Evolutionary conservation across 305 asterid species (phyloP).

Genomic region (Plantago lanceolata): DNA sequence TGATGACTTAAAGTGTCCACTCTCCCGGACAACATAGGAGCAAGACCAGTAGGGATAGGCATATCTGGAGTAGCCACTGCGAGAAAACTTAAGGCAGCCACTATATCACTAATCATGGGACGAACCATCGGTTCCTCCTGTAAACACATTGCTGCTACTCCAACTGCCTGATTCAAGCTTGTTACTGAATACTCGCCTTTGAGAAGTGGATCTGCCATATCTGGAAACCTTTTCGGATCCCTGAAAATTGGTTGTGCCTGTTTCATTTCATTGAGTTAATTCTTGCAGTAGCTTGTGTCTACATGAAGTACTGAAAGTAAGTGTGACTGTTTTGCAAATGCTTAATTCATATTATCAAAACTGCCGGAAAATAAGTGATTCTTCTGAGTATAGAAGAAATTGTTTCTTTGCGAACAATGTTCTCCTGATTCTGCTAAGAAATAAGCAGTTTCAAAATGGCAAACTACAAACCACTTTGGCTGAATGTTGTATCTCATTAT

Average conservation of each 20-base stretch:
- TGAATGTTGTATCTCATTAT: neutral
- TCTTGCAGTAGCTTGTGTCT: neutral
- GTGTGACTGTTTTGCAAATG: too few species aligned
- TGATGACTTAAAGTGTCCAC: slow-evolving; percentile 17
- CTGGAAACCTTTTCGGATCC: slow-evolving; percentile 43
- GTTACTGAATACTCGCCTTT: slow-evolving; percentile 29
- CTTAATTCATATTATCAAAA: too few species aligned
- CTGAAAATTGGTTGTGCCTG: slow-evolving; percentile 42
- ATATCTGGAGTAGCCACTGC: slow-evolving; percentile 42
- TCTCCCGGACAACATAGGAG: slow-evolving; percentile 38
- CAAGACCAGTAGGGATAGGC: slow-evolving; percentile 39
- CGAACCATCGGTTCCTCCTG: slow-evolving; percentile 56
- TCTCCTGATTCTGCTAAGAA: neutral
- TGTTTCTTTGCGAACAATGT: neutral
- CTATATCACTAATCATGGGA: slow-evolving; percentile 41
- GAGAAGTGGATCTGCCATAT: slow-evolving; percentile 48
- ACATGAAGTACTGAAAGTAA: neutral
- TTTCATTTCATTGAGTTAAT: neutral
- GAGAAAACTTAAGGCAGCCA: slow-evolving; percentile 46
- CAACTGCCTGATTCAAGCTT: slow-evolving; percentile 51
- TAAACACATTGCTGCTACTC: slow-evolving; percentile 54
- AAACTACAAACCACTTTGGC: neutral
- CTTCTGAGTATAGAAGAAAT: neutral
- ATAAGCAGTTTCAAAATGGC: too few species aligned
- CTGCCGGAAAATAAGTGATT: neutral